These are phyloP conservation scores for Solanum gracilifrons DNA, from an alignment of 257 asterid genomes.

Conservation along the genomic window DNA sequence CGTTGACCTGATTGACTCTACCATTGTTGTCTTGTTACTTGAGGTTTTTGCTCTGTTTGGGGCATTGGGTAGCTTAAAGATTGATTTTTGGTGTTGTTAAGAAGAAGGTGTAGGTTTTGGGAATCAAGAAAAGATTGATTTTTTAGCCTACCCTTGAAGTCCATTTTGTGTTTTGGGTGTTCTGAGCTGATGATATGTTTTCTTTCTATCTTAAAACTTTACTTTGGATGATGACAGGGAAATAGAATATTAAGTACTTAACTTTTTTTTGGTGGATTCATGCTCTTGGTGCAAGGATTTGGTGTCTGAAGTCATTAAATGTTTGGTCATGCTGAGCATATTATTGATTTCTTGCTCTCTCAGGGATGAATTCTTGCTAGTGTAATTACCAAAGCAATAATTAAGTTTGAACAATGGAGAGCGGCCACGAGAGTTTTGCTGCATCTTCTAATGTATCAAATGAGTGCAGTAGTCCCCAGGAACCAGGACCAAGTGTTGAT, in stretches of 20 bases:
- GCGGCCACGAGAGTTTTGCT: slow-evolving; percentile 50
- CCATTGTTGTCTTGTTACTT: background rate
- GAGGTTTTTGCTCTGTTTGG: background rate
- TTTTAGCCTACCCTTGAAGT: background rate
- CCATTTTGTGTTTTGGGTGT: background rate
- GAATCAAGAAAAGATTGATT: background rate
- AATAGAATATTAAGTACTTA: background rate
- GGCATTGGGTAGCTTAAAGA: background rate
- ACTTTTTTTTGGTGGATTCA: background rate
- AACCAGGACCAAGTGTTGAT: slow-evolving; percentile 37
- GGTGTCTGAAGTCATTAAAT: background rate
- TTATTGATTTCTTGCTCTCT: background rate
- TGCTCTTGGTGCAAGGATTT: background rate
- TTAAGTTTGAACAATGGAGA: slow-evolving; percentile 35
- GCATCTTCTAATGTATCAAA: slow-evolving; percentile 54
- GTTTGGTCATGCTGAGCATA: background rate
- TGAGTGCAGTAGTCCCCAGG: slow-evolving; percentile 39
- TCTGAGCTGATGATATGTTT: background rate
- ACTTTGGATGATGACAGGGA: background rate
- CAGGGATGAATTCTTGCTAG: background rate
- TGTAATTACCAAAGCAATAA: background rate
- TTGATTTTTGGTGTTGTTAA: background rate
- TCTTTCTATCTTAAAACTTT: background rate
- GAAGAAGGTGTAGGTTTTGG: background rate
- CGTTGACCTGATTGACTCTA: background rate